Evolutionary conservation across 2,329 filamentous ascomycete species (phyloP).

Genomic region (Emergomyces orientalis): DNA sequence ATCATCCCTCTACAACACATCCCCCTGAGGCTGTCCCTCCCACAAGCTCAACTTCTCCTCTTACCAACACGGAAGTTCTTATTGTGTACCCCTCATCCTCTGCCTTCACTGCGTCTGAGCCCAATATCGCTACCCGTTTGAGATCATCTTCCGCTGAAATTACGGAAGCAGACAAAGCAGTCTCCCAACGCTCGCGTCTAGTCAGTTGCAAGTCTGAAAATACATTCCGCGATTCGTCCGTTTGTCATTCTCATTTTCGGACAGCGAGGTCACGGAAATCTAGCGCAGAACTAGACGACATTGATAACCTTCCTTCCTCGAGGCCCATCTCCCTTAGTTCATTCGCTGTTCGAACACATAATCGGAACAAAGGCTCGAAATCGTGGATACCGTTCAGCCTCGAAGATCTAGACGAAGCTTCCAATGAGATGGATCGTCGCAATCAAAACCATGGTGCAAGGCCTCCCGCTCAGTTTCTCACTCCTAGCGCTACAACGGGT

Average conservation of each 20-base stretch:
- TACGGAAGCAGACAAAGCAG: not conserved
- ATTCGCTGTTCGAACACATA: constrained; percentile 4
- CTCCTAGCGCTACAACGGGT: not conserved
- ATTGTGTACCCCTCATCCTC: not conserved
- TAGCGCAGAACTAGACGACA: constrained; percentile 9
- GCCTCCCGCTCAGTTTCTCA: constrained; percentile 8
- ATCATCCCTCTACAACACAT: not conserved
- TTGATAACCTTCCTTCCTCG: constrained; percentile 1
- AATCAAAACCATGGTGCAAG: constrained; percentile 10
- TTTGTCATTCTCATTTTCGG: not conserved
- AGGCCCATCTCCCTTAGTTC: constrained; percentile 7
- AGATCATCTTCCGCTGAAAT: not conserved
- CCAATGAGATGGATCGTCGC: constrained; percentile 9
- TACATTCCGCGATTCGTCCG: not conserved
- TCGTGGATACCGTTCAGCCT: constrained; percentile 15
- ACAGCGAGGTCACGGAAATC: constrained; percentile 3
- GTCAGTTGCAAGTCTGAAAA: not conserved
- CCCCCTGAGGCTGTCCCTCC: not conserved
- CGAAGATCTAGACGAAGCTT: constrained; percentile 8
- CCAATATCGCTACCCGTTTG: not conserved
- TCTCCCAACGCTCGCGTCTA: not conserved
- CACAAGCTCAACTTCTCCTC: not conserved
- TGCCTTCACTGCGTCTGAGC: not conserved
- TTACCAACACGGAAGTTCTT: not conserved
- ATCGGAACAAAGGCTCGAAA: constrained; percentile 18